phyloP scores from a whole-genome alignment of 805 yeast genomes.

The Metschnikowia continentalis region DNA sequence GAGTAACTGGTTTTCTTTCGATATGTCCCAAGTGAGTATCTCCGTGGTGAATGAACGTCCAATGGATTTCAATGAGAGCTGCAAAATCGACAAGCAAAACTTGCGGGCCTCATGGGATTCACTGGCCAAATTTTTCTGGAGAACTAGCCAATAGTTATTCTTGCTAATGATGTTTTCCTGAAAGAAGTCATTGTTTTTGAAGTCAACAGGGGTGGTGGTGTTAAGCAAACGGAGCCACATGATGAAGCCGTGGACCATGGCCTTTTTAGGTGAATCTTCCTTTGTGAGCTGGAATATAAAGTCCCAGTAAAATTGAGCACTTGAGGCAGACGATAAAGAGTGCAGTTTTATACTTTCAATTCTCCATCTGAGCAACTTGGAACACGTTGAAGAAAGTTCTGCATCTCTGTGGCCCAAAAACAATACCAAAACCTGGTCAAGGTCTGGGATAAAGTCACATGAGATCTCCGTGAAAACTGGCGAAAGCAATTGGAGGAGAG shows the following conservation, averaged over 20 bases:
- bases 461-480: neutral
- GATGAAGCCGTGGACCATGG: slow-evolving; percentile 42
- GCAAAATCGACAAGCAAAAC: slow-evolving; percentile 60
- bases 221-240: slow-evolving; percentile 55
- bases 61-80: slow-evolving; percentile 51
- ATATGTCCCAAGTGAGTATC: slow-evolving; percentile 43
- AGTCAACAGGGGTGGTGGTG: slow-evolving; percentile 11
- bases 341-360: slow-evolving; percentile 25
- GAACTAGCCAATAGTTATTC: slow-evolving; percentile 44
- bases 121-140: slow-evolving; percentile 56
- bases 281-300: slow-evolving; percentile 35
- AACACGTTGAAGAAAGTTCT: slow-evolving; percentile 31
- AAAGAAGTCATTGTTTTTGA: slow-evolving; percentile 16
- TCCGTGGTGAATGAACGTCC: slow-evolving; percentile 28
- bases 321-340: slow-evolving; percentile 3
- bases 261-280: slow-evolving; percentile 18
- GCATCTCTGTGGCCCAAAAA: slow-evolving; percentile 37
- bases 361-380: slow-evolving; percentile 54
- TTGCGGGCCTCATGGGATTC: slow-evolving; percentile 65
- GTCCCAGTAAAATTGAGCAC: slow-evolving; percentile 40
- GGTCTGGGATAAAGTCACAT: neutral
- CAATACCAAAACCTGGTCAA: slow-evolving; percentile 25
- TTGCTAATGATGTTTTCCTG: slow-evolving; percentile 23
- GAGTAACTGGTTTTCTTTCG: slow-evolving; percentile 23
- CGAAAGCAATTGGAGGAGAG: neutral